Percentiles rank a stretch among this genome's conserved stretches.
Conservation (phyloP, 495 filamentous ascomycete genomes). For the Aspergillus homomorphus region DNA sequence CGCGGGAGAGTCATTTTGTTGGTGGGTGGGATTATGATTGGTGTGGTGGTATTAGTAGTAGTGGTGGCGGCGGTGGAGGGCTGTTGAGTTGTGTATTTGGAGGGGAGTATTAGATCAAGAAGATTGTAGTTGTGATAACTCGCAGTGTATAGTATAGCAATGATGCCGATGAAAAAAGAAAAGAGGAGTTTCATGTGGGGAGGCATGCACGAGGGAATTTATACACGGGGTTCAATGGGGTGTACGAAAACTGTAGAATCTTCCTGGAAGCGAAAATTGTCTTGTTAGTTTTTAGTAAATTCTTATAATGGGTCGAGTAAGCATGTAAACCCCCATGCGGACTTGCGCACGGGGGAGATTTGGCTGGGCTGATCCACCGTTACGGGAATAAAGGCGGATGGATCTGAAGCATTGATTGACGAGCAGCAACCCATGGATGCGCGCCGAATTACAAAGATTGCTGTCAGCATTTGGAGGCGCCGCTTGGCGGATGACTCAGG, state of each 20-base stretch:
- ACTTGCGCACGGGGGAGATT: background rate
- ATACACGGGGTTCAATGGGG: conserved; percentile 31
- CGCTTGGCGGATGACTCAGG: background rate
- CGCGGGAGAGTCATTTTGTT: conserved; percentile 67
- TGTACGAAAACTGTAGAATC: background rate
- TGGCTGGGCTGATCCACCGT: background rate
- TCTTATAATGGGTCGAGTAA: conserved; percentile 25
- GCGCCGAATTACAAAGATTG: conserved; percentile 27
- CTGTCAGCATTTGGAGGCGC: conserved; percentile 28
- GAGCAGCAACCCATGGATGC: background rate
- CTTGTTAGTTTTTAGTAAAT: conserved; percentile 21
- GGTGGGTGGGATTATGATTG: conserved; percentile 18
- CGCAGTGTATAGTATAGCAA: conserved; percentile 35
- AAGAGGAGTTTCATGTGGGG: conserved; percentile 42
- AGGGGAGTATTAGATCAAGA: conserved; percentile 17
- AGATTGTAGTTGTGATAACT: conserved; percentile 17
- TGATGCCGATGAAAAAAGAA: conserved; percentile 43
- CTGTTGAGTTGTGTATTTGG: conserved; percentile 9
- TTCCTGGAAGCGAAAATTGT: background rate
- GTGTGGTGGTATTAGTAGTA: conserved; percentile 7
- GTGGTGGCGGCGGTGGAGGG: conserved; percentile 11
- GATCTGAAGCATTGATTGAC: background rate
- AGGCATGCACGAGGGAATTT: conserved; percentile 6
- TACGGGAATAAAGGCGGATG: no score
- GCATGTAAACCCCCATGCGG: conserved; percentile 2